Evolutionary conservation across 257 asterid species (phyloP), one percentile per base, ranked within the genome.

Genomic region (Datura wrightii): DNA sequence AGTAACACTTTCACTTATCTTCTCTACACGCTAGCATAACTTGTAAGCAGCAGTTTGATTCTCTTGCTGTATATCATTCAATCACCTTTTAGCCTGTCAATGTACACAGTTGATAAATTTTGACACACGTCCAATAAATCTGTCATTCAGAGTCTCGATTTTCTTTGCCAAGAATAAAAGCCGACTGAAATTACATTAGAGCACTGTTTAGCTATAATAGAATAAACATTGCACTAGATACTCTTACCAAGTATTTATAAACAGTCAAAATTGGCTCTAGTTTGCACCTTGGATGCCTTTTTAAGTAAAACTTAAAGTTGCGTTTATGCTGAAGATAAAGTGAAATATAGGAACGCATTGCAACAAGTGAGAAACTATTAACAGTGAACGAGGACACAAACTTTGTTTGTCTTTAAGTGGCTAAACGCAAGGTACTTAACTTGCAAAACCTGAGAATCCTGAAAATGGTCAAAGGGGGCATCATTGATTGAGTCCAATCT

Each of bases 1-100:
- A 91, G 92, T 52, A 52, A 52, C 82, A 31, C 31, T 76, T 37
- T 16, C 31, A 50, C 63, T 58, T 48, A 15, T 66, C 46, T 9
- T 10, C 36, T 41, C 34, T 53, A 37, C 50, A 87, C 58, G 42
- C 79, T 41, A 62, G 87, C 55, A 69, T 58, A 13, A 71, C 52
- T 55, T 9, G 84, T 83, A 84, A 83, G 90, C 83, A 89, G 69
- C 8, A 83, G 48, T n/a, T 79, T 18, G 54, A 41, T 84, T 69
- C 71, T 58, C 9, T 70, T 76, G 18, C 48, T 56, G 65, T n/a
- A 60, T 44, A 60, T 41, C 24, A 48, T 60, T 41, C 42, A 65
- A 60, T 81, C 58, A 81, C 56, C 54, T 81, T 48, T 52, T 78
- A 78, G 82, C 82, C 39, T 78, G 82, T 52, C 41, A 78, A 31